phyloP scores from a whole-genome alignment of 805 yeast species.

The Metschnikowia dekortorum region DNA sequence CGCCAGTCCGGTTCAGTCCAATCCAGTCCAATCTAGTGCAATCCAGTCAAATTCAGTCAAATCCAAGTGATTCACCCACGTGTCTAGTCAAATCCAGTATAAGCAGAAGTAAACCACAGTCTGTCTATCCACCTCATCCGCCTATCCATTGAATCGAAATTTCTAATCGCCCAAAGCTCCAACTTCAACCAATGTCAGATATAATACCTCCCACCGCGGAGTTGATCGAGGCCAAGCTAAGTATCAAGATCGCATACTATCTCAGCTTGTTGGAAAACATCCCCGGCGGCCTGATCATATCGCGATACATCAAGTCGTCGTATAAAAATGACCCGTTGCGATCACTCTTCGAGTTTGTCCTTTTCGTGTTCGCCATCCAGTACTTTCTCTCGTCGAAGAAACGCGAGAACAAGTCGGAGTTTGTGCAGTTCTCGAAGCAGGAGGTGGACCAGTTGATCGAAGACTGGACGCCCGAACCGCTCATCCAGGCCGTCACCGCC shows the following conservation, averaged over 20 bases:
- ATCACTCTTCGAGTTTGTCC: constrained; percentile 70
- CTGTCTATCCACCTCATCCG: too few relatives aligned
- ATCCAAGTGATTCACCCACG: too few relatives aligned
- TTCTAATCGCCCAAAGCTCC: too few relatives aligned
- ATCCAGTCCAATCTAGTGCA: too few relatives aligned
- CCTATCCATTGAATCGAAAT: too few relatives aligned
- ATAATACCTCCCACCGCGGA: constrained; percentile 37
- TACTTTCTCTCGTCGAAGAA: constrained; percentile 78
- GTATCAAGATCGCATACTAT: constrained; percentile 32
- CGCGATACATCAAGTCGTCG: constrained; percentile 76
- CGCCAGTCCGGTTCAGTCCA: too few relatives aligned
- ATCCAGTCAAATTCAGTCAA: too few relatives aligned
- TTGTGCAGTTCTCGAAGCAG: constrained; percentile 50
- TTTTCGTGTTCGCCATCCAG: constrained; percentile 76
- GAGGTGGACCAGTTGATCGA: constrained; percentile 81
- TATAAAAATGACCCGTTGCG: constrained; percentile 93
- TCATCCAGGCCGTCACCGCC: constrained; percentile 52
- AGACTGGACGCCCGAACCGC: constrained; percentile 91
- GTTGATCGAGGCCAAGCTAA: constrained; percentile 28
- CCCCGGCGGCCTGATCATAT: constrained; percentile 57
- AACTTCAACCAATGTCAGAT: not conserved
- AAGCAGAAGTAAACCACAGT: too few relatives aligned
- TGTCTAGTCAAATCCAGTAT: too few relatives aligned
- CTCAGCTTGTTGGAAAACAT: constrained; percentile 32
- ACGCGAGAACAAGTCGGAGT: constrained; percentile 68